Conservation (phyloP, 306 rosid species). For the Potentilla sterilis region DNA sequence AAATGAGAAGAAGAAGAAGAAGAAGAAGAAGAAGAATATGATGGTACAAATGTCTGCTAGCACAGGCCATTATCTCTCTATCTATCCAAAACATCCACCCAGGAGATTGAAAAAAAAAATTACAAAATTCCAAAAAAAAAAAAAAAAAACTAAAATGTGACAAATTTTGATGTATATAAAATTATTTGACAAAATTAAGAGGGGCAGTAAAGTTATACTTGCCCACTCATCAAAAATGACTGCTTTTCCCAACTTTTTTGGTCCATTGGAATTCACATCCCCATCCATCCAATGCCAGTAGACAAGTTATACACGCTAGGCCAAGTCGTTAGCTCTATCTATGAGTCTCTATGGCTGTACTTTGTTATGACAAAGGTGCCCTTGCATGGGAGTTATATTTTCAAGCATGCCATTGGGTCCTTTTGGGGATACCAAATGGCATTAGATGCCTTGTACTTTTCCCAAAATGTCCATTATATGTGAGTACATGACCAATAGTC, state of each 20-base stretch:
- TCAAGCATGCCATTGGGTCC: constrained; percentile 5
- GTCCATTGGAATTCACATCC: constrained; percentile 57
- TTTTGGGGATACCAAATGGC: constrained; percentile 23
- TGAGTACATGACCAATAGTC: constrained; percentile 22
- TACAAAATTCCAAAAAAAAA: neutral
- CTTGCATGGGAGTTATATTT: constrained; percentile 38
- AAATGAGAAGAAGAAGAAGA: constrained; percentile 6
- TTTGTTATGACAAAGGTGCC: constrained; percentile 42
- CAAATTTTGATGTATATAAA: neutral
- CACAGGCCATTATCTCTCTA: constrained; percentile 52
- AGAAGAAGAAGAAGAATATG: constrained; percentile 36
- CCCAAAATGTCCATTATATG: constrained; percentile 36
- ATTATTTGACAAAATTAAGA: constrained; percentile 6
- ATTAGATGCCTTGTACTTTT: constrained; percentile 56
- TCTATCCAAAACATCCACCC: constrained; percentile 49
- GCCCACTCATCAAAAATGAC: constrained; percentile 59
- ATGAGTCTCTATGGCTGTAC: constrained; percentile 41
- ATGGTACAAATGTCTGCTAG: constrained; percentile 40
- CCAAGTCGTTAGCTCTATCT: constrained; percentile 43
- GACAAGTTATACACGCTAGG: constrained; percentile 78
- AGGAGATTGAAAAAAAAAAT: constrained; percentile 10
- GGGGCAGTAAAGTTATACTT: constrained; percentile 49
- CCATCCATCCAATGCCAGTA: constrained; percentile 45
- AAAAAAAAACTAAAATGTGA: neutral
- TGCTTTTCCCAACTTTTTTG: constrained; percentile 26